A percentile compares a stretch with the other conserved stretches of the same genome.
phyloP scores from a whole-genome alignment of 2,329 filamentous ascomycete species.

The Pseudogymnoascus sp. region DNA sequence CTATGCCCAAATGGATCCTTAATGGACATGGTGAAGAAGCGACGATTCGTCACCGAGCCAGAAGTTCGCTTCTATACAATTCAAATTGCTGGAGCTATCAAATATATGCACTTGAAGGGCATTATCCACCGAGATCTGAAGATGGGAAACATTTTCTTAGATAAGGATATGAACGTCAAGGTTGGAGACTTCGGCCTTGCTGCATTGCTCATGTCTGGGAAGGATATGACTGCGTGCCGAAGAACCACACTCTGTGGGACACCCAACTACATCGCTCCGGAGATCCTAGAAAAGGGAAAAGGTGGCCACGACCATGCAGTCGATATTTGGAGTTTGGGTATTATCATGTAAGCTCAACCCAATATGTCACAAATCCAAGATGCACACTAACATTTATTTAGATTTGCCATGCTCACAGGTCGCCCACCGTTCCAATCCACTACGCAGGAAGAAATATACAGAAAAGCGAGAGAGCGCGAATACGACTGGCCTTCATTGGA shows the following conservation, averaged over 20 bases:
- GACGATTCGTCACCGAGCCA: slow-evolving; percentile 84
- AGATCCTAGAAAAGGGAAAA: slow-evolving; percentile 89
- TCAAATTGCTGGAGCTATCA: slow-evolving; percentile 93
- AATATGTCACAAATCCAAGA: slow-evolving; percentile 15
- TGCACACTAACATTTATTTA: slow-evolving; percentile 34
- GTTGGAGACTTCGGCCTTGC: slow-evolving; percentile 96
- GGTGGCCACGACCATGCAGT: slow-evolving; percentile 97
- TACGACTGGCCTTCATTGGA: slow-evolving; percentile 72
- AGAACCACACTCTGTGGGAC: slow-evolving; percentile 94
- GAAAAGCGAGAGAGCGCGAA: slow-evolving; percentile 61
- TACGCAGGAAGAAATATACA: slow-evolving; percentile 81
- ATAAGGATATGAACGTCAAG: slow-evolving; percentile 93
- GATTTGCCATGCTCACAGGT: slow-evolving; percentile 93
- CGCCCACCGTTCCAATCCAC: slow-evolving; percentile 94
- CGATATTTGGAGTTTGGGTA: slow-evolving; percentile 95
- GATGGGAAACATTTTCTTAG: slow-evolving; percentile 96
- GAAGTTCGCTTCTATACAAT: slow-evolving; percentile 92
- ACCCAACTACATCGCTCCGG: slow-evolving; percentile 95
- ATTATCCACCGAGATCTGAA: slow-evolving; percentile 97
- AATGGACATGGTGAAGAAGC: slow-evolving; percentile 94
- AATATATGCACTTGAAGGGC: slow-evolving; percentile 92
- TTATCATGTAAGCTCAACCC: slow-evolving; percentile 68
- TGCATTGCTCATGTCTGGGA: slow-evolving; percentile 83
- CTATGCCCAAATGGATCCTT: slow-evolving; percentile 92
- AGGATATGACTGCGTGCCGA: slow-evolving; percentile 74